Evolutionary conservation across 2,329 filamentous ascomycete species (phyloP).

Genomic region (Ophiocordyceps camponoti-leonardi): DNA sequence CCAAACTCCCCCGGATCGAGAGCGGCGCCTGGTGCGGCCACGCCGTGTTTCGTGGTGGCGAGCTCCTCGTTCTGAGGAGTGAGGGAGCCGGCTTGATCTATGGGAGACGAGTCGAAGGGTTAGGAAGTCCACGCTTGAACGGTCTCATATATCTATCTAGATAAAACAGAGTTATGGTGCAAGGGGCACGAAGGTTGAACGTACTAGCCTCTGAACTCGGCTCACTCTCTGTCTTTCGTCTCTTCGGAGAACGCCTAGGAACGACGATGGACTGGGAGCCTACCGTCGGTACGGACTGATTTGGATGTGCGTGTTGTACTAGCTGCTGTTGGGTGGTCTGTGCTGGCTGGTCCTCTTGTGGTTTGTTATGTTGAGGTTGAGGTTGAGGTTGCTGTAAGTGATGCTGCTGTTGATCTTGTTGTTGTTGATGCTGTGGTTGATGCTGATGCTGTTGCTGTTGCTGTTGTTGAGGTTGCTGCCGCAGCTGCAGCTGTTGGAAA

Average conservation of each 20-base stretch:
- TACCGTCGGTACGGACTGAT: conserved; percentile 1
- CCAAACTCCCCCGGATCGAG: conserved; percentile 16
- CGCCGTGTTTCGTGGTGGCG: conserved; percentile 9
- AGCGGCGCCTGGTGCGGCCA: conserved; percentile 12
- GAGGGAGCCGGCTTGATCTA: conserved; percentile 12
- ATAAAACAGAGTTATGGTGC: conserved; percentile 8
- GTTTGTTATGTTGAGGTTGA: conserved; percentile 2
- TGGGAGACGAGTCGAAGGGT: conserved; percentile 3
- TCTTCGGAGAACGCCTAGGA: conserved; percentile 18
- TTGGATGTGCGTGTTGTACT: not conserved
- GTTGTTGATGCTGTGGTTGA: too few species aligned
- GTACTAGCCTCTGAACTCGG: conserved; percentile 17
- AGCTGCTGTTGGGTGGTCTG: conserved; percentile 1
- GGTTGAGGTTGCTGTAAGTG: conserved; percentile 3
- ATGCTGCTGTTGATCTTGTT: conserved; percentile 1
- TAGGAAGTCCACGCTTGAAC: too few species aligned
- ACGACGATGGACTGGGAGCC: conserved; percentile 4
- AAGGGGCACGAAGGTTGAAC: conserved; percentile 8
- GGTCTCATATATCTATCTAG: too few species aligned
- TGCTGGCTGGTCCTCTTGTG: conserved; percentile 1
- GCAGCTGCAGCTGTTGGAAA: conserved; percentile 1
- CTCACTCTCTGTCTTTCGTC: conserved; percentile 17
- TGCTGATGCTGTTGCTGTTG: conserved; percentile 4
- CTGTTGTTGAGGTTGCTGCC: conserved; percentile 5
- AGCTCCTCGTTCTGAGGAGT: conserved; percentile 8